These are phyloP conservation scores for Fusarium mangiferae DNA, from an alignment of 2,329 filamentous ascomycete genomes.

Conservation along the genomic window DNA sequence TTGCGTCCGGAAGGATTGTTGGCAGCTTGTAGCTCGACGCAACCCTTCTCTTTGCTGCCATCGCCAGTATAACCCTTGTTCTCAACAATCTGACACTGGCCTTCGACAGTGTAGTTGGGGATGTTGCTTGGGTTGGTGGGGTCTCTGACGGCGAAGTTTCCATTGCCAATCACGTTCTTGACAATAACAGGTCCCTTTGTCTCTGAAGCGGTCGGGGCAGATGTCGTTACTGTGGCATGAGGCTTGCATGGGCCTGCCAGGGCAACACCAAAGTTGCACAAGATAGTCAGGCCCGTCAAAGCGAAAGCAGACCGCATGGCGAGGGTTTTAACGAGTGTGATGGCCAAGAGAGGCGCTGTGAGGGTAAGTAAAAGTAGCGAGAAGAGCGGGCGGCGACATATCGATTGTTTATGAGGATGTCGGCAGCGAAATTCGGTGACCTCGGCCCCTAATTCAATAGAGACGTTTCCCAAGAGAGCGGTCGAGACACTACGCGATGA, in stretches of 20 bases:
- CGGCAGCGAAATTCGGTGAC: not conserved
- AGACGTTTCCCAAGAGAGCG: not conserved
- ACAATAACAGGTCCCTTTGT: not conserved
- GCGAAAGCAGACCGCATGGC: constrained; percentile 3
- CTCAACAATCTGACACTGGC: not conserved
- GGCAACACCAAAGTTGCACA: not conserved
- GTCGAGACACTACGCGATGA: not conserved
- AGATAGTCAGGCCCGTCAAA: not conserved
- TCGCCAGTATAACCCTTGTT: constrained; percentile 13
- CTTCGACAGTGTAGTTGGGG: constrained; percentile 2
- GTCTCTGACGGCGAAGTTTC: not conserved
- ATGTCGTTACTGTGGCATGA: not conserved
- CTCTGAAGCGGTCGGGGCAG: not conserved
- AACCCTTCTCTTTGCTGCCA: constrained; percentile 9
- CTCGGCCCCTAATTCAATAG: not conserved
- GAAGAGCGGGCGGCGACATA: too few relatives aligned
- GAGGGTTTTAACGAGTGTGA: not conserved
- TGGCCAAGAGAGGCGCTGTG: not conserved
- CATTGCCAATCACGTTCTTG: constrained; percentile 12
- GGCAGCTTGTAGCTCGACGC: not conserved
- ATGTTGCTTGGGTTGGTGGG: not conserved
- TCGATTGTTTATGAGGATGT: not conserved
- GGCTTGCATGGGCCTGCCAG: constrained; percentile 6
- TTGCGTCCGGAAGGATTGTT: not conserved
- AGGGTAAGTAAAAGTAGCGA: too few relatives aligned